A percentile compares a stretch with the other conserved stretches of the same genome.
phyloP scores from a whole-genome alignment of 2,329 filamentous ascomycete species.

The Diaporthe citri region DNA sequence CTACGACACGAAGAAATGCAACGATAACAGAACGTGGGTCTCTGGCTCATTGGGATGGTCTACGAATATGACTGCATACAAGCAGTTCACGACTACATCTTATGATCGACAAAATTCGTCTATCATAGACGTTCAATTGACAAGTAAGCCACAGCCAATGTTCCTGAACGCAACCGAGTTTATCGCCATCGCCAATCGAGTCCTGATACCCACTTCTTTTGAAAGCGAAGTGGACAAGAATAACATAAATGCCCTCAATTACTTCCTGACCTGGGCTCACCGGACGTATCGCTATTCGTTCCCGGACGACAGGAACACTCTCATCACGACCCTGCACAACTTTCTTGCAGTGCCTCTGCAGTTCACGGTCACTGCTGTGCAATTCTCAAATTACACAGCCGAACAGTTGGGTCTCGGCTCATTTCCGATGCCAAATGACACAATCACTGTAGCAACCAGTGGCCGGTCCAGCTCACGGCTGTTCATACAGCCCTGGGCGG shows the following conservation, averaged over 20 bases:
- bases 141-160: background rate
- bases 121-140: slow-evolving; percentile 14
- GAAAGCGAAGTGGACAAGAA: slow-evolving; percentile 1
- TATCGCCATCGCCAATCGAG: background rate
- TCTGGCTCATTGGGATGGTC: background rate
- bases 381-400: slow-evolving; percentile 14
- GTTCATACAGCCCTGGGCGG: slow-evolving; percentile 3
- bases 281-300: slow-evolving; percentile 20
- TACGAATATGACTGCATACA: slow-evolving; percentile 11
- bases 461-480: background rate
- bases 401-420: background rate
- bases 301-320: background rate
- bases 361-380: slow-evolving; percentile 13
- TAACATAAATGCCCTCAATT: slow-evolving; percentile 6
- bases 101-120: slow-evolving; percentile 18
- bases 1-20: slow-evolving; percentile 2
- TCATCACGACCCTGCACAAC: slow-evolving; percentile 1
- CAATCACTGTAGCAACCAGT: slow-evolving; percentile 7
- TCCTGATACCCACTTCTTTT: background rate
- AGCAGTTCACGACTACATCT: background rate
- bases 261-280: slow-evolving; percentile 15
- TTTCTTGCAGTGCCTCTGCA: slow-evolving; percentile 4
- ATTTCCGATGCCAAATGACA: slow-evolving; percentile 15
- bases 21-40: background rate
- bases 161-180: slow-evolving; percentile 1